phyloP scores from a whole-genome alignment of 495 filamentous ascomycete species.

The Talaromyces stipitatus region DNA sequence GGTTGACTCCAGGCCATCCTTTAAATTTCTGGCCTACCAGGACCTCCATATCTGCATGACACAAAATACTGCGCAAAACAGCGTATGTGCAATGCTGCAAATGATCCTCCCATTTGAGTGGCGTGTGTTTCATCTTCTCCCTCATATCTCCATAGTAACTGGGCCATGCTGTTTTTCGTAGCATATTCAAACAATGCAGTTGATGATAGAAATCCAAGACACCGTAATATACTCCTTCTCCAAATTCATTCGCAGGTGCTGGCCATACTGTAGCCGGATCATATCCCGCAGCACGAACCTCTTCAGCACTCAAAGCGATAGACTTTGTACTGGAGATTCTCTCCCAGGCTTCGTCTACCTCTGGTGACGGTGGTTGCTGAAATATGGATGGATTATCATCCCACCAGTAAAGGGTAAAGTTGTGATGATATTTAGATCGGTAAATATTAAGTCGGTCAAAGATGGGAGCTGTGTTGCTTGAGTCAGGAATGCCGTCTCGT shows the following conservation, averaged over 20 bases:
- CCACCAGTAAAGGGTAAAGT: background rate
- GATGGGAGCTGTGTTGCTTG: background rate
- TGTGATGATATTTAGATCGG: background rate
- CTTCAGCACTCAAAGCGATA: background rate
- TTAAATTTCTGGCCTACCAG: background rate
- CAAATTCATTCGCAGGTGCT: background rate
- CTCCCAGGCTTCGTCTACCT: slow-evolving; percentile 4
- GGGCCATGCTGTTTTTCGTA: background rate
- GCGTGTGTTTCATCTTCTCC: background rate
- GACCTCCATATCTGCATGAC: slow-evolving; percentile 4
- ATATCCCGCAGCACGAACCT: background rate
- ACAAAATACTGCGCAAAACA: background rate
- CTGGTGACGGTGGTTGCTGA: slow-evolving; percentile 1
- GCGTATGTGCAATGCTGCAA: background rate
- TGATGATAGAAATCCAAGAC: background rate
- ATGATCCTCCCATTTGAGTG: background rate
- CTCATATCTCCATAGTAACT: slow-evolving; percentile 3
- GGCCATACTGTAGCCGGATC: background rate
- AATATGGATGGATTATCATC: background rate
- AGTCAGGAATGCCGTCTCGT: too few species aligned
- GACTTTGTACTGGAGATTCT: background rate
- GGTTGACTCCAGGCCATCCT: background rate
- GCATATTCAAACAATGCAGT: slow-evolving; percentile 3
- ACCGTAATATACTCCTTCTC: slow-evolving; percentile 3
- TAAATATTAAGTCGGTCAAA: background rate